Evolutionary conservation across 768 basidiomycete genomes (phyloP).

Genomic region (Gymnopilus dilepis): DNA sequence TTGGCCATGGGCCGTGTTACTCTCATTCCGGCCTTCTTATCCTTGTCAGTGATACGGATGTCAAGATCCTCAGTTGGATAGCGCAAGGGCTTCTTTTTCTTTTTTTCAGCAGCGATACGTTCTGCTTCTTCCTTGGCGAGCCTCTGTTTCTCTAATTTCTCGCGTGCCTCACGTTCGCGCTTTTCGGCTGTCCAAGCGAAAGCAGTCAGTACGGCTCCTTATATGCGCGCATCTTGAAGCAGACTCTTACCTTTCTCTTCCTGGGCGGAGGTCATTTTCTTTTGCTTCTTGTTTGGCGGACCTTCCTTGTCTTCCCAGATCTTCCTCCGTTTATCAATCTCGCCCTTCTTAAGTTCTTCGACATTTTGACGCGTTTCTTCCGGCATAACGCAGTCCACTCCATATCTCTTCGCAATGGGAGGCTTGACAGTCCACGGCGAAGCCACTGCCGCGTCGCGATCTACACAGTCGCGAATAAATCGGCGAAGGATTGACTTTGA

Average conservation of each 20-base stretch:
- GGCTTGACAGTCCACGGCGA: conserved; percentile 97
- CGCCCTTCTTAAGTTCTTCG: conserved; percentile 80
- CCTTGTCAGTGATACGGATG: conserved; percentile 77
- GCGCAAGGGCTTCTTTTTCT: conserved; percentile 88
- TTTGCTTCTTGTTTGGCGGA: conserved; percentile 81
- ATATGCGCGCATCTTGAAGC: conserved; percentile 11
- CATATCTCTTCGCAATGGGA: conserved; percentile 81
- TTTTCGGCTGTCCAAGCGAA: conserved; percentile 54
- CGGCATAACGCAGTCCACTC: conserved; percentile 84
- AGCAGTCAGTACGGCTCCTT: conserved; percentile 25
- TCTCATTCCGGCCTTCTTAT: conserved; percentile 79
- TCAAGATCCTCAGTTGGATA: conserved; percentile 95
- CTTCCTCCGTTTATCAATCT: conserved; percentile 93
- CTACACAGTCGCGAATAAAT: conserved; percentile 95
- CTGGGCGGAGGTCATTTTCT: conserved; percentile 73
- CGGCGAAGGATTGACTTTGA: conserved; percentile 97
- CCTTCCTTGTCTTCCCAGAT: conserved; percentile 89
- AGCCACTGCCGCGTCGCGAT: conserved; percentile 89
- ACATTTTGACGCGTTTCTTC: conserved; percentile 83
- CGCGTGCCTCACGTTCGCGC: conserved; percentile 70
- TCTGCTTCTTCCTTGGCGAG: conserved; percentile 75
- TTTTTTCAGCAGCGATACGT: conserved; percentile 74
- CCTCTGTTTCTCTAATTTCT: conserved; percentile 70
- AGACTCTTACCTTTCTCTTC: conserved; percentile 69
- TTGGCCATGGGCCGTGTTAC: conserved; percentile 71